Evolutionary conservation across 257 asterid genomes (phyloP).

Genomic region (Jacaranda copaia): DNA sequence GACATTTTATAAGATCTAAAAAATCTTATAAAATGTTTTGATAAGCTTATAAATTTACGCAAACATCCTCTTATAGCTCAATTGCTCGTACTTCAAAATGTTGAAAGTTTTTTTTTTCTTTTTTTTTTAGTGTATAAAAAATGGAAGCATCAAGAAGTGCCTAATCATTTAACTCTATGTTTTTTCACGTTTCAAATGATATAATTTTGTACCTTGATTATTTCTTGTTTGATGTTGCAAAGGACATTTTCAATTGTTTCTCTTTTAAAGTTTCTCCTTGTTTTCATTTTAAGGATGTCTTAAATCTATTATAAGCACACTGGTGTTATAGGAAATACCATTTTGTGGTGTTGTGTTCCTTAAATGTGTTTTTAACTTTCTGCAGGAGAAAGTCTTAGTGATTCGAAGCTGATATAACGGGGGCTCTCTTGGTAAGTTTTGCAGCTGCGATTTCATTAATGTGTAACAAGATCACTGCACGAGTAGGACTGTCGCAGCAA

Average conservation of each 20-base stretch:
- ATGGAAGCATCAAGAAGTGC: no score
- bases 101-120: no score
- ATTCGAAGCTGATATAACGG: conserved; percentile 15
- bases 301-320: background rate
- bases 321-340: no score
- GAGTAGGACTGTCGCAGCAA: background rate
- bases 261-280: background rate
- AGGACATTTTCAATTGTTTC: no score
- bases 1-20: no score
- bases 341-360: background rate
- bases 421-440: background rate
- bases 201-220: no score
- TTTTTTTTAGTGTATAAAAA: background rate
- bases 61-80: no score
- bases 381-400: conserved; percentile 63
- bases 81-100: no score
- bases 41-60: no score
- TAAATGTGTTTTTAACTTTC: background rate
- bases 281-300: background rate
- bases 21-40: no score
- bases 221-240: no score
- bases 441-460: background rate
- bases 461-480: background rate
- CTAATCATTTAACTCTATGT: background rate
- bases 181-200: no score